A percentile compares a stretch with the other conserved stretches of the same genome.
phyloP scores from a whole-genome alignment of 2,329 filamentous ascomycete genomes.

The Ophiostoma angusticollis region DNA sequence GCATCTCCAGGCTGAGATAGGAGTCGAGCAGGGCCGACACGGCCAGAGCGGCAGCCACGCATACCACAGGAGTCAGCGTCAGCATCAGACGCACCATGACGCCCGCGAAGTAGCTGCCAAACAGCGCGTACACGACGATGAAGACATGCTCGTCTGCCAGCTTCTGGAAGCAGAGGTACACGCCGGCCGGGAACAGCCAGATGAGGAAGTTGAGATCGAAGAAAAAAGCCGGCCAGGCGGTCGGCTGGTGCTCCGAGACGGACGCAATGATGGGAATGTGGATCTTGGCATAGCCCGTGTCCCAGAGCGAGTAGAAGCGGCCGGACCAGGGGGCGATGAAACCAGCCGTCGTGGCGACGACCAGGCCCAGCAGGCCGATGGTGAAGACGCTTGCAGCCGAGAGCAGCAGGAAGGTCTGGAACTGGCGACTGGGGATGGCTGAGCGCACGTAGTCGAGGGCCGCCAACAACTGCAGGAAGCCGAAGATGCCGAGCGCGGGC shows the following conservation, averaged over 20 bases:
- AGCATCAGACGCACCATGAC: constrained; percentile 99
- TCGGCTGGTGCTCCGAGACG: constrained; percentile 98
- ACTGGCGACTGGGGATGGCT: constrained; percentile 85
- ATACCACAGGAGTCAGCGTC: constrained; percentile 90
- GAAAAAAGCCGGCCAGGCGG: constrained; percentile 98
- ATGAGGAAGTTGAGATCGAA: constrained; percentile 97
- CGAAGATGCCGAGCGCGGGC: constrained; percentile 90
- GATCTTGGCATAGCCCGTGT: constrained; percentile 96
- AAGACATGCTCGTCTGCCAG: constrained; percentile 96
- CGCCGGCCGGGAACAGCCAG: constrained; percentile 72
- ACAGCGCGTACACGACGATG: constrained; percentile 90
- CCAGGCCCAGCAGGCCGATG: constrained; percentile 65
- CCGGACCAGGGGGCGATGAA: constrained; percentile 96
- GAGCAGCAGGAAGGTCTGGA: constrained; percentile 74
- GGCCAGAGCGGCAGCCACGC: constrained; percentile 81
- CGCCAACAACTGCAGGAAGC: constrained; percentile 82
- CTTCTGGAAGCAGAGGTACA: constrained; percentile 94
- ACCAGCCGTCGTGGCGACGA: constrained; percentile 68
- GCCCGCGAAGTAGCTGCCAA: constrained; percentile 94
- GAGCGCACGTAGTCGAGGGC: constrained; percentile 83
- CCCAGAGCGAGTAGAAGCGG: constrained; percentile 98
- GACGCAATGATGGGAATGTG: constrained; percentile 99
- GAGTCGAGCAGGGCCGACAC: constrained; percentile 79
- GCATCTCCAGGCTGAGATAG: constrained; percentile 58
- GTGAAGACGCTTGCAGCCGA: constrained; percentile 64